A percentile compares a stretch with the other conserved stretches of the same genome.
Evolutionary conservation across 2,329 filamentous ascomycete species (phyloP).

Genomic region (Ophiosphaerella korrae): DNA sequence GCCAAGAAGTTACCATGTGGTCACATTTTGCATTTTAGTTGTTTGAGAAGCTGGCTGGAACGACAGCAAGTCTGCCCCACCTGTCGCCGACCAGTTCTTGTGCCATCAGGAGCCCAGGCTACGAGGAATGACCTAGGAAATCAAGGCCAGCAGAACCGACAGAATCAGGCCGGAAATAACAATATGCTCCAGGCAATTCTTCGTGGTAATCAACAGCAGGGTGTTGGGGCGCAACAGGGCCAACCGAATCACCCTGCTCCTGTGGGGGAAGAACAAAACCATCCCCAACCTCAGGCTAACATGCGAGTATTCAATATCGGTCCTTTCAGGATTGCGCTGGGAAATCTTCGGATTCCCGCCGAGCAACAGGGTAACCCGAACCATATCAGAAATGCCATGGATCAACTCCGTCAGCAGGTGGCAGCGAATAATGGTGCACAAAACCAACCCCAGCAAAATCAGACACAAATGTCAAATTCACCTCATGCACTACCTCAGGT

Average conservation of each 20-base stretch:
- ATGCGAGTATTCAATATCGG: conserved; percentile 46
- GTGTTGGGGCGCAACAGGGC: conserved; percentile 24
- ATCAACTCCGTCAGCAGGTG: conserved; percentile 30
- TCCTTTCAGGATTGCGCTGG: conserved; percentile 41
- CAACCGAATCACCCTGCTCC: conserved; percentile 28
- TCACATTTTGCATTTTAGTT: conserved; percentile 92
- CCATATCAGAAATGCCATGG: conserved; percentile 28
- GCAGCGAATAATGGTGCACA: conserved; percentile 31
- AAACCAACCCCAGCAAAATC: conserved; percentile 21
- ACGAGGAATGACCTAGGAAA: conserved; percentile 34
- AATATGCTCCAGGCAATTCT: conserved; percentile 24
- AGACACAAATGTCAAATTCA: conserved; percentile 13
- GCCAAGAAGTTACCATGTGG: conserved; percentile 97
- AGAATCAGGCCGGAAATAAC: conserved; percentile 19
- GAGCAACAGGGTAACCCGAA: conserved; percentile 32
- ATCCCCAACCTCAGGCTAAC: conserved; percentile 33
- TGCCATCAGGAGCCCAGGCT: conserved; percentile 31
- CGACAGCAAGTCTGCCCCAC: conserved; percentile 96
- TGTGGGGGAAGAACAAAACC: conserved; percentile 24
- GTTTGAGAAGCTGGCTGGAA: conserved; percentile 95
- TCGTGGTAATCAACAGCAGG: conserved; percentile 23
- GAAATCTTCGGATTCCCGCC: conserved; percentile 39
- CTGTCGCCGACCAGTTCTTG: conserved; percentile 81
- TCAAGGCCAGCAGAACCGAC: conserved; percentile 25
- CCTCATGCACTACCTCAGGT: conserved; percentile 11